Evolutionary conservation across 78 protist species (phyloP), one percentile per base, ranked within the genome.

Genomic region (Dictyostelium intermedium): DNA sequence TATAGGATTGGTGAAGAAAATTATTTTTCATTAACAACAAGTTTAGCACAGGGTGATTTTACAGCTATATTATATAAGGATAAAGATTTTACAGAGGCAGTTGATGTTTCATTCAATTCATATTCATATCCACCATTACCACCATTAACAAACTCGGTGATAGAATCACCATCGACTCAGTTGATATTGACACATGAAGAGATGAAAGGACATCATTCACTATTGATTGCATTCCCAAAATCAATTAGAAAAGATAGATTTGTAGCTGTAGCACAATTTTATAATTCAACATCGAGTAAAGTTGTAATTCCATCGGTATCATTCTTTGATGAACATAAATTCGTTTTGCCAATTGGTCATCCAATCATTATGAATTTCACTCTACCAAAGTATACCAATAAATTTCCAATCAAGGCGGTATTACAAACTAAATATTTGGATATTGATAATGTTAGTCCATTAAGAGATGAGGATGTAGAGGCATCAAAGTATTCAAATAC

Each of bases 41-140:
- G 87, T 69, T 70, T 89, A 63, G 53, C 94, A 34, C 50, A 66
- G 18, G 82, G 87, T 14, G 94, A 89, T 18, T 89, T 80, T 34
- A 41, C 87, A 27, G 84, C 83, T 8, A 47, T 89, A 20, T 72
- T 69, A 5, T 83, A 47, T 34, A 56, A 56, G 20, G 23, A 16
- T 32, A 43, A 82, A 30, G 74, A 82, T 32, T 89, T 79, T 80
- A 25, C 34, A 27, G 30, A 63, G 3, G 37, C 74, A 37, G 76
- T 70, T 20, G 87, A 89, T 45, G 60, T 80, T 13, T 32, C 94
- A 34, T 63, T 79, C 9, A 60, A 70, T 43, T 47, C 92, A 80
- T 63, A 80, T 80, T 63, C 79, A 41, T 81, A 63, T 35, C 94
- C 94, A 30, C 85, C 94, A 50, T 66, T 80, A 20, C 85, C 81